Base-by-base conservation (phyloP, 441 rosid species). In the Cnidoscolus chayamansa region DNA sequence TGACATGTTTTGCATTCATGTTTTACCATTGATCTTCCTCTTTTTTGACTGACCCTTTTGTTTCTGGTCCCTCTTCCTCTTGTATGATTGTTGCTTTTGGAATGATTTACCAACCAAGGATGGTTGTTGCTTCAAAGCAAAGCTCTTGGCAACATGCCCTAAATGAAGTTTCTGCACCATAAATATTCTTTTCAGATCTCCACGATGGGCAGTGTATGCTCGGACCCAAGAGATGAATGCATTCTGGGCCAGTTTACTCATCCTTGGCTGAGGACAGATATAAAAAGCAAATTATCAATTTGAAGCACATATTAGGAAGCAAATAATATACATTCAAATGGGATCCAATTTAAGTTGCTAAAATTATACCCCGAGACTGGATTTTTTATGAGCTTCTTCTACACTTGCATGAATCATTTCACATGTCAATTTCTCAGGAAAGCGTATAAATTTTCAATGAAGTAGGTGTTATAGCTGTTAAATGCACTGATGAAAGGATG, bases 201-300 rank as follows among this genome's bases (percentile, higher is more conserved):
- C 98, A 3, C 93, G 89, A 75, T 92, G 95, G 37, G 97, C 95
- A 40, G 97, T 86, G 82, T 87, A 94, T 70, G 98, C 96, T 2
- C 97, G 90, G 1, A 89, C 85, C 99, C 99, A 92, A n/a, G 97
- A 95, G 74, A 93, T 86, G 79, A 89, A 93, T 4, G 99, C 98
- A 56, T 80, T 81, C 81, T 91, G 88, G 9, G 97, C 93, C 63
- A 92, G 78, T 64, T 77, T 79, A 81, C 86, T 87, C 79, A 91
- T 82, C 70, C 76, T 85, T 32, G 86, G 85, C 98, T 92, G 89
- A 62, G 45, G 63, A 75, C 71, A 56, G 7, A 55, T n/a, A 50
- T 37, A 45, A 50, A 73, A 72, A 53, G 56, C 55, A 72, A 43
- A 1, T n/a, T 10, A 66, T 67, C 68, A 80, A 57, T 68, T 58